Evolutionary conservation across 805 yeast genomes (phyloP).

Genomic region (Sugiyamaella floridensis): DNA sequence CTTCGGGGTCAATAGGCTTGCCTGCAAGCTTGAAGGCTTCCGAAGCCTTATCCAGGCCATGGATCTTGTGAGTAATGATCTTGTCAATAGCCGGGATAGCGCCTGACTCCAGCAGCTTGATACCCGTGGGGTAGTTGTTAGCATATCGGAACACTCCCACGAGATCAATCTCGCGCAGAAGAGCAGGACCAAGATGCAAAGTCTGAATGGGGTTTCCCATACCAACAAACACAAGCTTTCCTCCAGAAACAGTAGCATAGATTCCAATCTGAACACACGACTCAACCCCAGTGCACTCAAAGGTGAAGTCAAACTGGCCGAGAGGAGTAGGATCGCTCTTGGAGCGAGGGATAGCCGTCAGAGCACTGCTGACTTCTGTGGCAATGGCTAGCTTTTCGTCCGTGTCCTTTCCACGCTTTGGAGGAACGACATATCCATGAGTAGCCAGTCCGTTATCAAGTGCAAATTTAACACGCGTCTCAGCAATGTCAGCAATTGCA

Average conservation of each 20-base stretch:
- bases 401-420: conserved; percentile 17
- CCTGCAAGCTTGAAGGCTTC: conserved; percentile 29
- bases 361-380: conserved; percentile 23
- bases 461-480: conserved; percentile 30
- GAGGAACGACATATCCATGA: conserved; percentile 23
- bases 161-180: conserved; percentile 28
- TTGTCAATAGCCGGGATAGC: conserved; percentile 21
- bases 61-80: conserved; percentile 26
- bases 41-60: conserved; percentile 24
- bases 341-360: conserved; percentile 17
- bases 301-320: conserved; percentile 37
- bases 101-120: conserved; percentile 19
- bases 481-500: conserved; percentile 59
- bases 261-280: conserved; percentile 67
- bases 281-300: conserved; percentile 83
- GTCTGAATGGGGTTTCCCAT: conserved; percentile 52
- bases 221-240: conserved; percentile 76
- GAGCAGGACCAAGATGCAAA: conserved; percentile 28
- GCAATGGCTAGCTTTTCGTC: conserved; percentile 67
- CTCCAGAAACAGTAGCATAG: conserved; percentile 55
- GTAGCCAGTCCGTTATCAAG: conserved; percentile 27
- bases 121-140: conserved; percentile 26
- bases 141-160: conserved; percentile 30
- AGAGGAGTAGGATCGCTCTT: conserved; percentile 23
- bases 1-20: conserved; percentile 24